Evolutionary conservation across 23 red algal genomes (phyloP), one percentile per base, ranked within the genome.

Genomic region (Cyanidiococcus yangmingshanensis): DNA sequence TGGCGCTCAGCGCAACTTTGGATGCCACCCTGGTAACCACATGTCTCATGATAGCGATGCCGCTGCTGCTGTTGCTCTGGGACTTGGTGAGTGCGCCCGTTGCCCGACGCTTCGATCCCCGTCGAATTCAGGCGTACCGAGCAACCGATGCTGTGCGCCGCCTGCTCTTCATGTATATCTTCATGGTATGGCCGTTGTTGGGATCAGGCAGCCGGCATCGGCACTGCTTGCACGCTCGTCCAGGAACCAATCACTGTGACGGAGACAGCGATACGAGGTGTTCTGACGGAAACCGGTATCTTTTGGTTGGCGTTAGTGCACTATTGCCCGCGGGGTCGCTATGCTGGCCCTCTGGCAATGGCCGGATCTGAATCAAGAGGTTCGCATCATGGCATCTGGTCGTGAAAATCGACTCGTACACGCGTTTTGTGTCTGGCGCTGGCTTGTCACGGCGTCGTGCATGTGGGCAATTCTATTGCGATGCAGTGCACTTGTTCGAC

Each of bases 141-240:
- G n/a, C 63, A 35, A 71, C 12, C 63, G 63, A 71, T 71, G 63
- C 63, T 7, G 63, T 71, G 63, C 63, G 63, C 3, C 63, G 63
- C 3, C 63, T 71, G 12, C 63, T 71, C n/a, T 71, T 71, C 12
- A 71, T 71, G 63, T 71, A 71, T 35, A 12, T 30, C 7, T 71
- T 35, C n/a, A 71, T 71, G 63, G 63, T 35, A 2, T 25, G 21
- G 63, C 63, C 63, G 27, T 29, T 71, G 63, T 29, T 71, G 12
- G n/a, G 21, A 3, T 71, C 45, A 54, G n/a, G 45, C 45, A 54
- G 45, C 45, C 45, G 45, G 12, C 7, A 54, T 54, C 45, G 45
- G 45, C 21, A 54, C 7, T 54, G 45, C 45, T 15, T 54, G 45
- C 45, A 54, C 45, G 21, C 21, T 54, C 45, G 45, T 54, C 12